Conservation (phyloP, 148 eudicot species). For the Rhododendron ferrugineum region DNA sequence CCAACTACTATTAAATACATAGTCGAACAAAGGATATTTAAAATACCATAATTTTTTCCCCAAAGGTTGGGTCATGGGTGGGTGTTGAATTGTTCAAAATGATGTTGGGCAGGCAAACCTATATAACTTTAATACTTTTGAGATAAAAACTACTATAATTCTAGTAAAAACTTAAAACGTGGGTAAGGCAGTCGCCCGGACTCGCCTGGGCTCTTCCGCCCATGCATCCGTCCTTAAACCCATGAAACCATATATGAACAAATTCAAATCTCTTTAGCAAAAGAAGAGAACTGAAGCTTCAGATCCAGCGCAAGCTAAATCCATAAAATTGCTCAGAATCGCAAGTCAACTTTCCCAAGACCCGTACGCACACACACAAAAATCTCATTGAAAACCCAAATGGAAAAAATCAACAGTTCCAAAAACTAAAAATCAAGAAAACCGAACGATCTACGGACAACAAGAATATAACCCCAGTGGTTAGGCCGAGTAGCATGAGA, state of each 20-base stretch:
- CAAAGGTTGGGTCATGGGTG: background rate
- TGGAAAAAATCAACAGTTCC: background rate
- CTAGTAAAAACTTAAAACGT: too few species aligned
- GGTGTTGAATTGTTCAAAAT: background rate
- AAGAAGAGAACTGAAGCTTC: background rate
- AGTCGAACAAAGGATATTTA: background rate
- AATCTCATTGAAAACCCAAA: background rate
- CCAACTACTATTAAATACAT: background rate
- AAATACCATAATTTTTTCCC: background rate
- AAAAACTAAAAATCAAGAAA: background rate
- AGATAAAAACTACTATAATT: background rate
- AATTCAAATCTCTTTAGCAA: background rate
- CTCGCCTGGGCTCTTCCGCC: background rate
- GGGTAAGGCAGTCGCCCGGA: background rate
- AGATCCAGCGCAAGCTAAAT: slow-evolving; percentile 8
- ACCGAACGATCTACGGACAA: background rate
- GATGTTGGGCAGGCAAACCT: background rate
- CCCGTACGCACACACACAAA: background rate
- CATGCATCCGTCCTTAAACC: background rate
- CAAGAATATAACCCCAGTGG: background rate
- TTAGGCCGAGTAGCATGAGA: background rate
- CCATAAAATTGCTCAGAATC: background rate
- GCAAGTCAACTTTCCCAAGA: background rate
- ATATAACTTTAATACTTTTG: too few species aligned
- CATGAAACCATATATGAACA: background rate